phyloP scores from a whole-genome alignment of 495 filamentous ascomycete genomes.

The Rhypophila decipiens region DNA sequence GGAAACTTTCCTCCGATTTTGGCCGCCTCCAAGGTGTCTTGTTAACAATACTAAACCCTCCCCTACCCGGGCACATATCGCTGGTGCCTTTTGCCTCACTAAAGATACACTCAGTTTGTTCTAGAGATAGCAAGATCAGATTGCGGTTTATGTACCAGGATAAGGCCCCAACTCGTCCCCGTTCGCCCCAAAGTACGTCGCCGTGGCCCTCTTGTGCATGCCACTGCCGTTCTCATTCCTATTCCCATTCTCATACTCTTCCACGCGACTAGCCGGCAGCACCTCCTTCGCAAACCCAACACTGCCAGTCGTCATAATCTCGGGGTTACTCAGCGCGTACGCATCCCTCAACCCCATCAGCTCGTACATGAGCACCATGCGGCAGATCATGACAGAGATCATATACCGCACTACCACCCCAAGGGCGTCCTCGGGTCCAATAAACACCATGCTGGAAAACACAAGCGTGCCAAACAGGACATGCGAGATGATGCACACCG shows the following conservation, averaged over 20 bases:
- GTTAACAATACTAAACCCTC: too few species aligned
- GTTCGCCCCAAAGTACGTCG: neutral
- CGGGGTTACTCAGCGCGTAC: neutral
- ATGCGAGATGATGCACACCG: constrained; percentile 11
- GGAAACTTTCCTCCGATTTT: too few species aligned
- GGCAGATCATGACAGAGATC: constrained; percentile 17
- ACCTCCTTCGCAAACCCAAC: neutral
- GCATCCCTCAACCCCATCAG: constrained; percentile 8
- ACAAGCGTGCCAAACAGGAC: constrained; percentile 23
- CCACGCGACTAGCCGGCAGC: neutral
- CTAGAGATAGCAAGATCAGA: too few species aligned
- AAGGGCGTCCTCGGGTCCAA: constrained; percentile 14
- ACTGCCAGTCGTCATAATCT: neutral
- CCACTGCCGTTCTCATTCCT: neutral
- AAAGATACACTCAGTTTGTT: neutral
- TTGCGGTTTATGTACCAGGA: neutral
- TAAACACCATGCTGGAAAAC: constrained; percentile 24
- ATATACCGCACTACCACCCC: constrained; percentile 19
- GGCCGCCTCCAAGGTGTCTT: too few species aligned
- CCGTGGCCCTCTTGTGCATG: neutral
- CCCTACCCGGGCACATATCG: too few species aligned
- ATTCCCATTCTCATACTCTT: neutral
- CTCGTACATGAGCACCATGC: constrained; percentile 23
- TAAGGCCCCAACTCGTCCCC: neutral
- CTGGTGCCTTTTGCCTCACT: too few species aligned